Base-by-base conservation (phyloP, 1,284 basidiomycete genomes). In the Sporisorium iseilematis-ciliati region DNA sequence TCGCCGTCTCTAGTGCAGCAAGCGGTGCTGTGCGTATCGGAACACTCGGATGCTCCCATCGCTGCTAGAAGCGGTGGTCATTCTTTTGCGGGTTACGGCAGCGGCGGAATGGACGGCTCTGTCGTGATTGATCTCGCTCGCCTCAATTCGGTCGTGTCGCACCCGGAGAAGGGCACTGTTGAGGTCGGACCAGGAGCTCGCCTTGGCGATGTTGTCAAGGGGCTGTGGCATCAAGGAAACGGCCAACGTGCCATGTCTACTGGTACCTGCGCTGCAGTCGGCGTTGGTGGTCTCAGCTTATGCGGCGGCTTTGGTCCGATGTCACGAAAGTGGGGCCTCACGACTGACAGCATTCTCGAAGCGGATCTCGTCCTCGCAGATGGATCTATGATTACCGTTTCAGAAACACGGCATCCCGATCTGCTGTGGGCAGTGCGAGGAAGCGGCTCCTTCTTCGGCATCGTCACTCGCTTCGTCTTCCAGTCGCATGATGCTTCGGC, bases 361-460 rank as follows among this genome's bases (percentile, higher is more conserved):
- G 78, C 82, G 31, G 83, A 86, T 53, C 71, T 86, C 42, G 84
- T 86, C 25, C 76, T 85, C n/a, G 79, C 85, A 11, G 81, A 86
- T 56, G 83, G 83, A 18, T 76, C 76, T 23, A 58, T 79, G 26
- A 31, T 83, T 45, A 72, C 67, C 18, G 81, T 78, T 25, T 57
- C 80, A 0, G 66, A 77, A 42, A 52, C 33, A 0, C 42, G 65
- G 18, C 65, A 81, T 48, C 41, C 65, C 5, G 61, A 67, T 2
- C 68, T 84, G 5, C 64, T 81, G 12, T 83, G 83, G 85, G 85
- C 76, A 2, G 49, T 86, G 21, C 63, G 79, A 51, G 85, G 85
- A 5, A 79, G 82, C 31, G 85, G 84, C 3, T 71, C 80, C n/a
- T 81, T 78, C 52, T 85, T 82, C 57, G 85, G 78, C 54, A 80